A percentile compares a stretch with the other conserved stretches of the same genome.
Conservation (phyloP, 805 yeast species). For the Saturnispora sekii region DNA sequence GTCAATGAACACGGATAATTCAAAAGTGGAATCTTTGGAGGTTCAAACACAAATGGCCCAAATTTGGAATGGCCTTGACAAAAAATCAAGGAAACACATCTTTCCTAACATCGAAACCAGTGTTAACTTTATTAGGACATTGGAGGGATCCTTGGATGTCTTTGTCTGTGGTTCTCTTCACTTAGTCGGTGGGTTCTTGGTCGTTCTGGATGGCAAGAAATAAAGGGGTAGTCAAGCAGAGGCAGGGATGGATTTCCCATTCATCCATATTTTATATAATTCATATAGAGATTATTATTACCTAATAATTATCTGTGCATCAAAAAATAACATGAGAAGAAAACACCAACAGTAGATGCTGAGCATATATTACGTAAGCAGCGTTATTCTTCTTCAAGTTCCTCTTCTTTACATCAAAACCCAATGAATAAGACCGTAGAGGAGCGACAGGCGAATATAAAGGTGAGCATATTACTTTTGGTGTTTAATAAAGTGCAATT, state of each 20-base stretch:
- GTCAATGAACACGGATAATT: conserved; percentile 74
- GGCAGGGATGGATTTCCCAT: not conserved
- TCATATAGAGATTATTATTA: not conserved
- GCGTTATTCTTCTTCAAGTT: not conserved
- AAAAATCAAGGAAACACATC: conserved; percentile 34
- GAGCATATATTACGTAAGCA: not conserved
- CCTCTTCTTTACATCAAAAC: not conserved
- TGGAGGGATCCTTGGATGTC: conserved; percentile 50
- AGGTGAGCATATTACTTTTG: not conserved
- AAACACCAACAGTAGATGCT: too few species aligned
- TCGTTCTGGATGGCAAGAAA: conserved; percentile 52
- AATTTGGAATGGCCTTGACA: conserved; percentile 54
- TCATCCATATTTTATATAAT: not conserved
- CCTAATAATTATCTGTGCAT: too few species aligned
- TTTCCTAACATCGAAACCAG: conserved; percentile 71
- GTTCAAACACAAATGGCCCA: conserved; percentile 71
- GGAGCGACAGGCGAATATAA: conserved; percentile 3
- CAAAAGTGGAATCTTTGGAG: conserved; percentile 64
- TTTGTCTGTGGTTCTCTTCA: conserved; percentile 93
- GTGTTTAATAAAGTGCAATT: too few species aligned
- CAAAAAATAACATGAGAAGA: too few species aligned
- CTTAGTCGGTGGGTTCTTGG: conserved; percentile 86
- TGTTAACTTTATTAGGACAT: conserved; percentile 40
- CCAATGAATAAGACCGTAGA: not conserved
- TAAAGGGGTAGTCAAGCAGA: not conserved